phyloP scores from a whole-genome alignment of 2,329 filamentous ascomycete genomes.

The Aspergillus sp. region DNA sequence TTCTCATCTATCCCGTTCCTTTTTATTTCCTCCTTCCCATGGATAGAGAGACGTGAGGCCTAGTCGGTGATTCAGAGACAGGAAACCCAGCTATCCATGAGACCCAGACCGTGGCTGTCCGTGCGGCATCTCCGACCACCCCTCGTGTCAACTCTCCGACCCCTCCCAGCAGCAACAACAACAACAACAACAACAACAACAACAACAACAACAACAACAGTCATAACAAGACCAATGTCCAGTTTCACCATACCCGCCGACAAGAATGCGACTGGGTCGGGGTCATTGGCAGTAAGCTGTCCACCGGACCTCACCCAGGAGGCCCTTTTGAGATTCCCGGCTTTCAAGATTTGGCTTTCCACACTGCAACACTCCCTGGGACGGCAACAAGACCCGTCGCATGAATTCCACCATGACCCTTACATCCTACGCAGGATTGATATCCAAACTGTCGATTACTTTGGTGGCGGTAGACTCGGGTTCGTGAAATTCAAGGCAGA shows the following conservation, averaged over 20 bases:
- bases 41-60: too few relatives aligned
- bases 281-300: conserved; percentile 37
- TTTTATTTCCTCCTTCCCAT: too few relatives aligned
- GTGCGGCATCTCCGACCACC: conserved; percentile 5
- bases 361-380: conserved; percentile 47
- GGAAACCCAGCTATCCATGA: background rate
- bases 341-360: conserved; percentile 52
- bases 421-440: conserved; percentile 50
- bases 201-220: background rate
- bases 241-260: conserved; percentile 35
- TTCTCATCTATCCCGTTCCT: too few relatives aligned
- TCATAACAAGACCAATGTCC: conserved; percentile 27
- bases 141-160: background rate
- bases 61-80: too few relatives aligned
- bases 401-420: conserved; percentile 49
- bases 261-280: conserved; percentile 16
- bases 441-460: conserved; percentile 52
- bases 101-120: conserved; percentile 8
- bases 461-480: conserved; percentile 45
- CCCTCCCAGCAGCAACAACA: background rate
- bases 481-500: conserved; percentile 54
- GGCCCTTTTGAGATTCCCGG: conserved; percentile 46
- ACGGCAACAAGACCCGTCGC: conserved; percentile 40
- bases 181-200: conserved; percentile 1
- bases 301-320: conserved; percentile 39